phyloP scores from a whole-genome alignment of 2,329 filamentous ascomycete genomes.

The Colletotrichum orchidophilum region DNA sequence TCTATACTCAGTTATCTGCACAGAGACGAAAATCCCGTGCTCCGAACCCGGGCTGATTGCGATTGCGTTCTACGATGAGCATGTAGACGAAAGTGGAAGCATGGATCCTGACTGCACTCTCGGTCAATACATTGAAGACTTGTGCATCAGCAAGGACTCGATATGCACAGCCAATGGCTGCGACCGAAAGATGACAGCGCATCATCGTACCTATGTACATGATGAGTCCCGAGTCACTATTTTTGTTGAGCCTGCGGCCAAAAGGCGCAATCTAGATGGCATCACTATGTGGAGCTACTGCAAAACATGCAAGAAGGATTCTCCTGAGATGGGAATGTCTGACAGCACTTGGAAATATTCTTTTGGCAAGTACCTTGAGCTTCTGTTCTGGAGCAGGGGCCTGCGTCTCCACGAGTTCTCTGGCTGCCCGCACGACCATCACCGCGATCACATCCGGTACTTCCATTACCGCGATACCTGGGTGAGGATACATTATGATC shows the following conservation, averaged over 20 bases:
- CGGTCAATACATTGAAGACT: slow-evolving; percentile 93
- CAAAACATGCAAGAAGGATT: slow-evolving; percentile 90
- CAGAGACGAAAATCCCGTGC: slow-evolving; percentile 91
- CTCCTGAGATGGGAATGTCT: slow-evolving; percentile 90
- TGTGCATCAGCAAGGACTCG: slow-evolving; percentile 80
- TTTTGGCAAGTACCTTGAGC: slow-evolving; percentile 96
- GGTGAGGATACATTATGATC: slow-evolving; percentile 90
- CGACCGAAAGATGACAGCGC: slow-evolving; percentile 87
- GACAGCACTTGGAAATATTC: slow-evolving; percentile 97
- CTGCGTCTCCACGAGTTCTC: slow-evolving; percentile 77
- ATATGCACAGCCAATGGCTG: slow-evolving; percentile 86
- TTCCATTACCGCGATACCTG: slow-evolving; percentile 90
- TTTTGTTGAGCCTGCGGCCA: slow-evolving; percentile 74
- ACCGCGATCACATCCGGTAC: slow-evolving; percentile 90
- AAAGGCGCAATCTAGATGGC: slow-evolving; percentile 61
- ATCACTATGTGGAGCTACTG: slow-evolving; percentile 99
- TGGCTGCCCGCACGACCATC: slow-evolving; percentile 87
- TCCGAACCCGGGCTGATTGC: slow-evolving; percentile 90
- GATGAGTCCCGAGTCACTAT: slow-evolving; percentile 94
- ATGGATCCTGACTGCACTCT: slow-evolving; percentile 90
- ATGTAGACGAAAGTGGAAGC: slow-evolving; percentile 69
- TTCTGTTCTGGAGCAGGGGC: slow-evolving; percentile 94
- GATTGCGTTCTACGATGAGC: slow-evolving; percentile 93
- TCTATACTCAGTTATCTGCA: slow-evolving; percentile 92
- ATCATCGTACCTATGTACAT: slow-evolving; percentile 97